phyloP scores from a whole-genome alignment of 768 basidiomycete genomes.

The Xerocomellus chrysenteron region DNA sequence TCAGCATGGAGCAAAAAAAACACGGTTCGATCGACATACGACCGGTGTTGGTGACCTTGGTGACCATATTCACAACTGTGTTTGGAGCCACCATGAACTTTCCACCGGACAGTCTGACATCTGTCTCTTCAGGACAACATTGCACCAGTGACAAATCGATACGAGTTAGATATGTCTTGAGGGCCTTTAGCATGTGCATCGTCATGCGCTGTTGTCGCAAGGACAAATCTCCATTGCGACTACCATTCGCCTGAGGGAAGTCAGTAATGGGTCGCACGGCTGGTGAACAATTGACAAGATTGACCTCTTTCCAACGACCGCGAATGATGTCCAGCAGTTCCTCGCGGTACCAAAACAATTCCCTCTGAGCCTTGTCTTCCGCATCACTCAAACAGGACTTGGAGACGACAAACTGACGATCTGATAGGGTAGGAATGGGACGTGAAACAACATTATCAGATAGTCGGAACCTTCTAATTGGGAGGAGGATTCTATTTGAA shows the following conservation, averaged over 20 bases:
- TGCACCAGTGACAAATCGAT: slow-evolving; percentile 53
- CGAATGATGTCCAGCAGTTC: slow-evolving; percentile 68
- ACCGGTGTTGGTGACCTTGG: slow-evolving; percentile 61
- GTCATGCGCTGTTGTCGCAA: slow-evolving; percentile 79
- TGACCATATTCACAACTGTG: slow-evolving; percentile 61
- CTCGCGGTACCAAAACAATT: slow-evolving; percentile 97
- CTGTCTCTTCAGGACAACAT: slow-evolving; percentile 26
- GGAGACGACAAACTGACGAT: slow-evolving; percentile 88
- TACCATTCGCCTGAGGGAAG: slow-evolving; percentile 66
- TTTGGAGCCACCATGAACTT: slow-evolving; percentile 55
- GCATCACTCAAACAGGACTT: slow-evolving; percentile 60
- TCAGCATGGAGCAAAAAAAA: slow-evolving; percentile 6
- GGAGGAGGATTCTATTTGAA: slow-evolving; percentile 56
- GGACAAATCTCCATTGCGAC: slow-evolving; percentile 71
- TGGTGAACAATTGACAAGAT: neutral
- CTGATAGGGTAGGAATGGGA: slow-evolving; percentile 81
- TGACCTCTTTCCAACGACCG: slow-evolving; percentile 86
- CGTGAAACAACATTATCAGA: slow-evolving; percentile 53
- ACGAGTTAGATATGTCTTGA: slow-evolving; percentile 66
- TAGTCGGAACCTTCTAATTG: slow-evolving; percentile 69
- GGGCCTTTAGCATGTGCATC: slow-evolving; percentile 71
- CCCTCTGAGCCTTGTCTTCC: slow-evolving; percentile 65
- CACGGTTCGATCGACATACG: slow-evolving; percentile 44
- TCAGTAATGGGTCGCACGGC: neutral
- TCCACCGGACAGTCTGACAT: slow-evolving; percentile 25